Percentiles rank a stretch among this genome's conserved stretches.
These are phyloP conservation scores for Talaromyces nanjingensis DNA, from an alignment of 495 filamentous ascomycete species.

Conservation along the genomic window DNA sequence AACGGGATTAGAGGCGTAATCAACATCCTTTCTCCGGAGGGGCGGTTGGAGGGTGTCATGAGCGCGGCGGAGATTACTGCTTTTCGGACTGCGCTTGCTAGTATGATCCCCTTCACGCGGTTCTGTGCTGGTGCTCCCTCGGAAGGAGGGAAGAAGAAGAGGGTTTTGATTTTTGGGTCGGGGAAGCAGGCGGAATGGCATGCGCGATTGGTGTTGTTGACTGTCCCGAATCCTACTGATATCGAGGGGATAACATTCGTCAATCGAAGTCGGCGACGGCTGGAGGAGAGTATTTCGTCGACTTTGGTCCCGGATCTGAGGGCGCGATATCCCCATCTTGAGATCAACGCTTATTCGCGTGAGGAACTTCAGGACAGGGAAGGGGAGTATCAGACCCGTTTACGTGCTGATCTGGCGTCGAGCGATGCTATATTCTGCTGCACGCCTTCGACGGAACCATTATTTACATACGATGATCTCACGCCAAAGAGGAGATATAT, in stretches of 20 bases:
- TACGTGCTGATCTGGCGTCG: constrained; percentile 19
- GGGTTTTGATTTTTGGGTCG: constrained; percentile 74
- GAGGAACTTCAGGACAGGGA: constrained; percentile 10
- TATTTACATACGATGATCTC: constrained; percentile 55
- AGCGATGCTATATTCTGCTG: constrained; percentile 78
- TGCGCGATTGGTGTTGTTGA: constrained; percentile 69
- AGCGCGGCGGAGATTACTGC: constrained; percentile 83
- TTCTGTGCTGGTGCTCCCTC: constrained; percentile 13
- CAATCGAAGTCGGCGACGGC: constrained; percentile 55
- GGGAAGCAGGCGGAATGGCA: constrained; percentile 94
- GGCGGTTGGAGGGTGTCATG: constrained; percentile 68
- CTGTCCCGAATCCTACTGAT: constrained; percentile 43
- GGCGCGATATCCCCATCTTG: constrained; percentile 18
- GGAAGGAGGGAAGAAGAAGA: constrained; percentile 39
- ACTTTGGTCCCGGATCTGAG: constrained; percentile 20
- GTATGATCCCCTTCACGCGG: constrained; percentile 66
- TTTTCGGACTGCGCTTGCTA: constrained; percentile 85
- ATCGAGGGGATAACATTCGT: constrained; percentile 70
- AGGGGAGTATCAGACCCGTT: constrained; percentile 19
- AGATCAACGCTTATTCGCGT: constrained; percentile 20
- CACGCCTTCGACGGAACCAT: constrained; percentile 52
- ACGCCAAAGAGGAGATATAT: constrained; percentile 63
- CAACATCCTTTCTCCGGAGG: constrained; percentile 65
- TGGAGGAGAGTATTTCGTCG: constrained; percentile 22
- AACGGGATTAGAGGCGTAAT: constrained; percentile 55